These are phyloP conservation scores for Sinapis alba DNA, from an alignment of 441 rosid species.

Conservation along the genomic window DNA sequence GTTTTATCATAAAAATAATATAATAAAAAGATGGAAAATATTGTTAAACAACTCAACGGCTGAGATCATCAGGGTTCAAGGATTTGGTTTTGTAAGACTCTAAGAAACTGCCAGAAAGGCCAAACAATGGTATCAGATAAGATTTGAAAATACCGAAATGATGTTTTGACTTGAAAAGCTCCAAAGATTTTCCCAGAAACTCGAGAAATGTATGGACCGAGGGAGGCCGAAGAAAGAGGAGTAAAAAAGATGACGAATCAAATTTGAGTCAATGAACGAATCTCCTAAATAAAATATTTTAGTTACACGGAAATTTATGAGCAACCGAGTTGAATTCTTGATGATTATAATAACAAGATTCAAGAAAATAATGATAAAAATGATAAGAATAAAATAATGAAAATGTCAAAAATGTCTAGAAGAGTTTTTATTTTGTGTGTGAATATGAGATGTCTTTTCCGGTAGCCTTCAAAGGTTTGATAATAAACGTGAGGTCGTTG, in stretches of 20 bases:
- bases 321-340: slow-evolving; percentile 12
- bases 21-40: background rate
- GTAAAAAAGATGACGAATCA: slow-evolving; percentile 18
- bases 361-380: slow-evolving; percentile 2
- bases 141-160: slow-evolving; percentile 18
- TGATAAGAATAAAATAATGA: background rate
- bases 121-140: slow-evolving; percentile 23
- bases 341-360: slow-evolving; percentile 6
- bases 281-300: slow-evolving; percentile 1
- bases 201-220: slow-evolving; percentile 21
- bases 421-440: slow-evolving; percentile 14
- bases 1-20: background rate
- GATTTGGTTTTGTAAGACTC: background rate
- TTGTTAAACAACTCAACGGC: slow-evolving; percentile 7
- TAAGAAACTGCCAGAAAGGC: background rate
- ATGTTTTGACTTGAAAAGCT: slow-evolving; percentile 15
- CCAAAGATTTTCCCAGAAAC: slow-evolving; percentile 19
- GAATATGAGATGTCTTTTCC: slow-evolving; percentile 21
- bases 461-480: background rate
- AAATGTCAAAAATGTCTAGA: slow-evolving; percentile 27
- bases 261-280: slow-evolving; percentile 17
- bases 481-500: slow-evolving; percentile 26
- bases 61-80: slow-evolving; percentile 26
- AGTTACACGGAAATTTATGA: slow-evolving; percentile 1
- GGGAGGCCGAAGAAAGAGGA: background rate